Conservation (phyloP, 73 alveolate species). For the Paramecium sonneborni region DNA sequence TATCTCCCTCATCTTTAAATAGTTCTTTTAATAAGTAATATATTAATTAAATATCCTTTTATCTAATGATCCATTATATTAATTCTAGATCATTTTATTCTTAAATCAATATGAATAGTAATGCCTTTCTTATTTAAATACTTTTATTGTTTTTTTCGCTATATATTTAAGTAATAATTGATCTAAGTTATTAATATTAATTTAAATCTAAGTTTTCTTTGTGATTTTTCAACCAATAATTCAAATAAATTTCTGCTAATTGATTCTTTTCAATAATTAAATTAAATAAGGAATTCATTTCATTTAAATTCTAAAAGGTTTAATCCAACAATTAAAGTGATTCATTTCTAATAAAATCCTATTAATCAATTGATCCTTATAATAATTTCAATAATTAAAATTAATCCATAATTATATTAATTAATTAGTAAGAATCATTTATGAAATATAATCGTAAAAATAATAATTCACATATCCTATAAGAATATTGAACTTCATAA, state of each 20-base stretch:
- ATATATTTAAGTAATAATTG: background rate
- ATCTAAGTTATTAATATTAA: background rate
- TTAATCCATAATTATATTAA: constrained; percentile 32
- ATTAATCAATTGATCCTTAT: background rate
- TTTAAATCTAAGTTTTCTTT: background rate
- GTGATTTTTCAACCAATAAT: background rate
- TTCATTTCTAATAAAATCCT: background rate
- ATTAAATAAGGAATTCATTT: background rate
- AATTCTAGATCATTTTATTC: background rate
- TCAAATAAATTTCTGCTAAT: constrained; percentile 13
- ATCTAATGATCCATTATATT: background rate
- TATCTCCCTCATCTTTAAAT: background rate
- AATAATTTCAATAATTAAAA: background rate
- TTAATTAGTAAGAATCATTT: background rate
- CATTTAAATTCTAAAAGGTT: background rate
- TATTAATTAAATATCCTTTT: background rate
- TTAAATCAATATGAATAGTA: background rate
- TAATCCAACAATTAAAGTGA: background rate
- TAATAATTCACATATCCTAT: too few relatives aligned
- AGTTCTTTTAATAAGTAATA: background rate
- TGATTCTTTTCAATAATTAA: background rate
- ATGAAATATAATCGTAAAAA: background rate
- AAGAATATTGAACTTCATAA: too few relatives aligned
- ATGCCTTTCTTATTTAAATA: background rate
- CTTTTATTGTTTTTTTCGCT: background rate